Percentiles rank a stretch among this genome's conserved stretches.
phyloP scores from a whole-genome alignment of 441 rosid genomes.

The Mallotus japonicus region DNA sequence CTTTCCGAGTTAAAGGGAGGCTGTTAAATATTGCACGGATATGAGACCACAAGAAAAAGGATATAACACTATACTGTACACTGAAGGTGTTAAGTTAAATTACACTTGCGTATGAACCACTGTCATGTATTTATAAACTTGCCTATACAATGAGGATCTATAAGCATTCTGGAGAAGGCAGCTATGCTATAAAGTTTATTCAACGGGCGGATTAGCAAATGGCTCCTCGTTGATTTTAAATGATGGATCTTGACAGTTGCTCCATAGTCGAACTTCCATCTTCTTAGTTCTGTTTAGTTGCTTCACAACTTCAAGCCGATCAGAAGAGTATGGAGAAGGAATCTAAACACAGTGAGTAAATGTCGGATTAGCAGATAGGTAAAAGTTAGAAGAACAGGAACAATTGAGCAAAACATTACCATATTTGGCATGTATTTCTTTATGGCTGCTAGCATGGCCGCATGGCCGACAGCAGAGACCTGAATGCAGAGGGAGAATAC shows the following conservation, averaged over 20 bases:
- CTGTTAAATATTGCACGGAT: not conserved
- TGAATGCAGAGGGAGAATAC: constrained; percentile 17
- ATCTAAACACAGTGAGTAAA: constrained; percentile 35
- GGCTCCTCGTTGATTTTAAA: constrained; percentile 34
- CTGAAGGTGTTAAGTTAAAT: not conserved
- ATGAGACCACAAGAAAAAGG: not conserved
- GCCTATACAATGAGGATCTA: not conserved
- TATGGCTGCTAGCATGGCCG: constrained; percentile 59
- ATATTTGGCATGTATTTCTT: constrained; percentile 51
- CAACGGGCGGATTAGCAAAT: constrained; percentile 15
- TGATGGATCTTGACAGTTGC: constrained; percentile 44
- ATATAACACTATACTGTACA: not conserved
- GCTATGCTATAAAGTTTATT: not conserved
- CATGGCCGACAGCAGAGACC: constrained; percentile 71
- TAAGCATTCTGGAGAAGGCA: not conserved
- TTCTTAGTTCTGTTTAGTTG: constrained; percentile 59
- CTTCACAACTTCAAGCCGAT: constrained; percentile 55
- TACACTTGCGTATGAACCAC: not conserved
- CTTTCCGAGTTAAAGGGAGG: not conserved
- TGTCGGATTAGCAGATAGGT: constrained; percentile 3
- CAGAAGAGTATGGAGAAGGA: constrained; percentile 63
- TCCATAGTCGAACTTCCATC: constrained; percentile 46
- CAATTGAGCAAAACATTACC: constrained; percentile 33
- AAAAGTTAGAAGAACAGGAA: not conserved
- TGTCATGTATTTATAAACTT: constrained; percentile 16